A percentile compares a stretch with the other conserved stretches of the same genome.
These are phyloP conservation scores for Tetrapisispora nanseiensis DNA, from an alignment of 805 yeast species.

Conservation along the genomic window DNA sequence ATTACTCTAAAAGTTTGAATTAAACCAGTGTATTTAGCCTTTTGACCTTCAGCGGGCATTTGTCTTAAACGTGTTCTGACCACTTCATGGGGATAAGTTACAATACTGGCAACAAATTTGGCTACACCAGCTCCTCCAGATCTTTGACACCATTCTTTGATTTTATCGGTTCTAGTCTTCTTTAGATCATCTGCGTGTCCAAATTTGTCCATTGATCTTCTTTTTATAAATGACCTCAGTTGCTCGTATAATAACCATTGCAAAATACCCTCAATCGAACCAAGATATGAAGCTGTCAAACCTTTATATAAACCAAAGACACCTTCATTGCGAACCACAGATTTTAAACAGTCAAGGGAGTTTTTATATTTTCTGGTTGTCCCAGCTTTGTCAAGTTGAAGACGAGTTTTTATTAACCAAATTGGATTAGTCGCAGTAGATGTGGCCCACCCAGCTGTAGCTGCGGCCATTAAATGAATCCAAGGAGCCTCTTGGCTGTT, in stretches of 20 bases:
- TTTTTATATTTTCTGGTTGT: constrained; percentile 59
- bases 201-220: constrained; percentile 36
- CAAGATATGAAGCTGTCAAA: constrained; percentile 87
- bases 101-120: constrained; percentile 80
- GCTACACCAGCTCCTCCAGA: constrained; percentile 98
- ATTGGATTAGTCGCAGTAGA: constrained; percentile 96
- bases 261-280: constrained; percentile 83
- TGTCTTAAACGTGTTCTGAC: constrained; percentile 92
- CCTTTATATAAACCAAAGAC: constrained; percentile 75
- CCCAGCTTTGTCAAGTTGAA: constrained; percentile 77
- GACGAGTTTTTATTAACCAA: constrained; percentile 91
- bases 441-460: constrained; percentile 86
- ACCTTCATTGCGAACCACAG: constrained; percentile 71
- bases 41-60: constrained; percentile 75
- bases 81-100: constrained; percentile 96
- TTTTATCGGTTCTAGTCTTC: constrained; percentile 44
- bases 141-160: constrained; percentile 87
- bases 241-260: constrained; percentile 97
- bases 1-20: constrained; percentile 78
- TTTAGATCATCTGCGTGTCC: constrained; percentile 27
- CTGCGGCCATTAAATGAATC: constrained; percentile 80
- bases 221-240: constrained; percentile 64
- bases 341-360: constrained; percentile 72
- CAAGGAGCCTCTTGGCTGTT: constrained; percentile 71
- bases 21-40: constrained; percentile 81